Base-by-base conservation (phyloP, 2,329 filamentous ascomycete genomes). In the Onygena corvina region DNA sequence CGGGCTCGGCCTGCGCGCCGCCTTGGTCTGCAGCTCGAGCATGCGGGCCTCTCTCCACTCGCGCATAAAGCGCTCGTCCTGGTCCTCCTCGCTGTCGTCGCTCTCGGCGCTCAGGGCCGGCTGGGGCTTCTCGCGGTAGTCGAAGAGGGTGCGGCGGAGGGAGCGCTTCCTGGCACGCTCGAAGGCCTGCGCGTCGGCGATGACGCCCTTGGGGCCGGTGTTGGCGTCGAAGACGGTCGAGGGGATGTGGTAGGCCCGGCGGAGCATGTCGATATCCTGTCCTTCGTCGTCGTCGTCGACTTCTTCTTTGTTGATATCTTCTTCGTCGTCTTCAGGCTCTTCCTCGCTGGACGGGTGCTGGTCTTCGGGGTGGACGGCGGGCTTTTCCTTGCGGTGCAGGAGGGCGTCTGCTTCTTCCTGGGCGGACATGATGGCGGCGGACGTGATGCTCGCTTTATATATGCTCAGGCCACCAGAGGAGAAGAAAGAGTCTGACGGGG, bases 11-110 rank as follows among this genome's bases (percentile, higher is more conserved):
- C 81, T 79, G 60, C 84, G 74, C 54, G 74, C 84, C 53, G 76
- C 75, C 45, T 80, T 73, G 57, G 21, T 50, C 71, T 73, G 86
- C 77, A 96, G 73, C 70, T 96, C 86, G 53, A 79, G 75, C 62
- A 90, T 72, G 51, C 92, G 76, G 48, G 79, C 80, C 67, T 89
- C 81, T 44, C 92, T 79, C 92, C 92, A 98, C 60, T 84, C 77
- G 55, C 79, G 75, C 67, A 96, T 76, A 64, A 96, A 95, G 18
- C 73, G 69, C 57, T 90, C 86, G 57, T 94, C 88, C 40, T 79
- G 75, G 36, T 80, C 75, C 44, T 76, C 75, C 50, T 72, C 70
- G 40, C 59, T 61, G 20, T 58, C 54, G 33, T 56, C 56, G 9
- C 49, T 40, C 16, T 62, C 59, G 27, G 35, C 42, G 20, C 21